Conservation (phyloP, 2,329 filamentous ascomycete species). For the Thermomyces lanuginosus region DNA sequence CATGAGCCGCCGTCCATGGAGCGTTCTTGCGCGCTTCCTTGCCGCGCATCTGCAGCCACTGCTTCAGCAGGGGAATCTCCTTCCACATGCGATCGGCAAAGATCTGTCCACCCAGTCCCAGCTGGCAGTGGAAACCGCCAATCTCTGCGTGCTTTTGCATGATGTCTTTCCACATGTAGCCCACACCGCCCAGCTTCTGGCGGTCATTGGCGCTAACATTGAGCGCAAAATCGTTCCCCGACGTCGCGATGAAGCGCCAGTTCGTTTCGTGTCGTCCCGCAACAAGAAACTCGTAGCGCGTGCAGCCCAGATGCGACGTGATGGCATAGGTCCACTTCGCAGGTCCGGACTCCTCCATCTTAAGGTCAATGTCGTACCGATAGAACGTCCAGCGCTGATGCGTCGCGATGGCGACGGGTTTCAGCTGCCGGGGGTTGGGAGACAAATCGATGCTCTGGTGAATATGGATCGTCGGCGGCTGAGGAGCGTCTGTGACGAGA, state of each 20-base stretch:
- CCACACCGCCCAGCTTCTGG: conserved; percentile 68
- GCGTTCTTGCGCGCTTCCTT: conserved; percentile 85
- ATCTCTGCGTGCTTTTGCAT: conserved; percentile 94
- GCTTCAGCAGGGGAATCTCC: conserved; percentile 80
- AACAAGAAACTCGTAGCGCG: conserved; percentile 93
- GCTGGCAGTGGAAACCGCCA: conserved; percentile 84
- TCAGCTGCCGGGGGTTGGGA: conserved; percentile 77
- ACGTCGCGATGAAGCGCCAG: conserved; percentile 93
- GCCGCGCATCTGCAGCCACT: conserved; percentile 86
- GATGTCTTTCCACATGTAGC: conserved; percentile 98
- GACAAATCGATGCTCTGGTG: conserved; percentile 82
- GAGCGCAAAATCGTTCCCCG: conserved; percentile 86
- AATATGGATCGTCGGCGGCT: conserved; percentile 90
- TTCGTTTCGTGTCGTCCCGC: conserved; percentile 77
- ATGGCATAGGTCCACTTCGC: conserved; percentile 97
- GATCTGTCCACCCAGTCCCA: conserved; percentile 86
- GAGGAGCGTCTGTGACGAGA: conserved; percentile 75
- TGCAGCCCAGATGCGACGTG: conserved; percentile 90
- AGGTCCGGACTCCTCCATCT: conserved; percentile 62
- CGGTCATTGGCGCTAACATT: conserved; percentile 76
- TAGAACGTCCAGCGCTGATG: conserved; percentile 95
- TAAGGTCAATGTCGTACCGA: conserved; percentile 78
- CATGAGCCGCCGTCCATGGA: conserved; percentile 81
- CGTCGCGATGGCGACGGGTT: conserved; percentile 63
- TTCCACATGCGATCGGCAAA: conserved; percentile 94